A percentile compares a stretch with the other conserved stretches of the same genome.
phyloP scores from a whole-genome alignment of 495 filamentous ascomycete species.

The Talaromyces liani region DNA sequence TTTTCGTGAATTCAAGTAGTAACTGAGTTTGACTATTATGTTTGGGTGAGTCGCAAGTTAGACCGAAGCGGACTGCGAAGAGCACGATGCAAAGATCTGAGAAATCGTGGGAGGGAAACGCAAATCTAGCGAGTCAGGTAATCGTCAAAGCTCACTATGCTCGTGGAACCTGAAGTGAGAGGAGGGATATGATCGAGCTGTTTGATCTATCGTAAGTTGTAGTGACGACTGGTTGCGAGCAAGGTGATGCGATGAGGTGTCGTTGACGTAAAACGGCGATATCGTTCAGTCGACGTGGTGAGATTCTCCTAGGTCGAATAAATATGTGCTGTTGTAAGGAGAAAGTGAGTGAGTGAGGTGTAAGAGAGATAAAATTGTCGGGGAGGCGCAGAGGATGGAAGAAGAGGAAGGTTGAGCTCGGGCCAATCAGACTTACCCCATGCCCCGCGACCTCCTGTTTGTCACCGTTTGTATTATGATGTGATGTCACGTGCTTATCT shows the following conservation, averaged over 20 bases:
- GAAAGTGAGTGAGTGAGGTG: background rate
- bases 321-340: background rate
- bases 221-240: background rate
- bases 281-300: background rate
- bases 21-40: background rate
- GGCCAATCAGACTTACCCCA: slow-evolving; percentile 4
- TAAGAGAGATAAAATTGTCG: background rate
- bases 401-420: background rate
- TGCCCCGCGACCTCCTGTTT: background rate
- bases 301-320: background rate
- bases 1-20: background rate
- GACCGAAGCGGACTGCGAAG: background rate
- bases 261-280: background rate
- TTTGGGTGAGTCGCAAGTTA: background rate
- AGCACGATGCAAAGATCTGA: background rate
- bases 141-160: background rate
- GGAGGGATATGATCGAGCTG: background rate
- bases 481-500: background rate
- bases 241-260: background rate
- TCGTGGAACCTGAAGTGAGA: background rate
- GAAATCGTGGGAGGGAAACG: background rate
- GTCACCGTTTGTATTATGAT: background rate
- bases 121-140: no score
- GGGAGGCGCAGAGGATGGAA: background rate
- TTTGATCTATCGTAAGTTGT: background rate